Base-by-base conservation (phyloP, 164 flowering plant species). In the Chimonanthus salicifolius region DNA sequence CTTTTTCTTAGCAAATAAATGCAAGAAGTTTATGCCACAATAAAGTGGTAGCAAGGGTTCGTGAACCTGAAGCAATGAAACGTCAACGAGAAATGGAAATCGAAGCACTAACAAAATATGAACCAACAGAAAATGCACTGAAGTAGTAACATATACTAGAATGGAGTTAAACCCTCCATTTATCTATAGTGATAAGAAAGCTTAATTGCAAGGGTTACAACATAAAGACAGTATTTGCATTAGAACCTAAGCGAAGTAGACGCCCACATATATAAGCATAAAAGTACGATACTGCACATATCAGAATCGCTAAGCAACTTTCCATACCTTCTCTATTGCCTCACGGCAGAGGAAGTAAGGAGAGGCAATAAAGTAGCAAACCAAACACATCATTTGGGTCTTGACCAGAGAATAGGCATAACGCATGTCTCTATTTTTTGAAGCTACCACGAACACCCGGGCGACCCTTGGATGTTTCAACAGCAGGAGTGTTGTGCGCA, bases 381-480 rank as follows among this genome's bases (percentile, higher is more conserved):
- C 60, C 60, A 54, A 54, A 10, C 60, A 10, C n/a, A 13, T 54
- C 60, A 13, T 16, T 10, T 10, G 60, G 15, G 60, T 4, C 60
- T 9, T 54, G 9, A 49, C 7, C 7, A 49, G 9, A 49, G 51
- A 9, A 49, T 2, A 49, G 51, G 51, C 6, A 49, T 5, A 9
- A 49, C 51, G 7, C 60, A 16, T 16, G n/a, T 16, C 60, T 54
- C 63, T 80, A 78, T 18, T 81, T 78, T 76, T 81, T 81, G 72
- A 67, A 48, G 50, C 78, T 74, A 5, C 86, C 86, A 10, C 83
- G 82, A 11, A 82, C 73, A 1, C 92, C 92, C 6, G 92, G 92
- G 1, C 80, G 79, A 47, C 80, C 49, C 75, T 85, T 86, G 16
- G 85, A 66, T 1, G 84, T 1, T 1, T 82, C 87, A 5, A 48